Percentiles rank a stretch among this genome's conserved stretches.
These are phyloP conservation scores for Moniliophthora roreri DNA, from an alignment of 1,284 basidiomycete genomes.

Conservation along the genomic window DNA sequence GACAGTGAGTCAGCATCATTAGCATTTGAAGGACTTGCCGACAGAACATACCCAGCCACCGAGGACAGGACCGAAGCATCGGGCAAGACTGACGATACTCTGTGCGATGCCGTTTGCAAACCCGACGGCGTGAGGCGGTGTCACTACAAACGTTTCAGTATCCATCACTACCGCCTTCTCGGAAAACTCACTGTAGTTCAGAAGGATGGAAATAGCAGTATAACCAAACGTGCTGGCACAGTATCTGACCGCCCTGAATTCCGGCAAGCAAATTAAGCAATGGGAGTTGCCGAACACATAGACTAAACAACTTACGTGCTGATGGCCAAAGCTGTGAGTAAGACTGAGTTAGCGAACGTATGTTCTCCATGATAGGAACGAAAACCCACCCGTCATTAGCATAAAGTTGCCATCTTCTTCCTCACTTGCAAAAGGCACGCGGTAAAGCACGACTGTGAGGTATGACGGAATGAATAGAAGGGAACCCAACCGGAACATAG, in stretches of 20 bases:
- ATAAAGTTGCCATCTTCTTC: slow-evolving; percentile 62
- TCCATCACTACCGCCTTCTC: slow-evolving; percentile 4
- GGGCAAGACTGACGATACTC: slow-evolving; percentile 80
- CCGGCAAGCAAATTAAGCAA: slow-evolving; percentile 11
- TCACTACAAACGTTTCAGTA: slow-evolving; percentile 49
- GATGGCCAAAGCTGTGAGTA: slow-evolving; percentile 52
- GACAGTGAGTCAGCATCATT: background rate
- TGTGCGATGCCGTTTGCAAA: slow-evolving; percentile 81
- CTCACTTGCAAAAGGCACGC: slow-evolving; percentile 57
- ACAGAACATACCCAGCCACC: slow-evolving; percentile 64
- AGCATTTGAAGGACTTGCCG: background rate
- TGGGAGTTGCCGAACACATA: slow-evolving; percentile 1
- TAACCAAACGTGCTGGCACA: slow-evolving; percentile 79
- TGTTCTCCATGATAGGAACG: background rate
- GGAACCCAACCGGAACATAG: slow-evolving; percentile 82
- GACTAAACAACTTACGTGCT: slow-evolving; percentile 61
- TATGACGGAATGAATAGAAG: slow-evolving; percentile 79
- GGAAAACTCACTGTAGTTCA: slow-evolving; percentile 71
- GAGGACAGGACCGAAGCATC: slow-evolving; percentile 76
- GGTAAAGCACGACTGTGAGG: slow-evolving; percentile 69
- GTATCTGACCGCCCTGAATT: slow-evolving; percentile 64
- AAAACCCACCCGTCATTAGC: slow-evolving; percentile 65
- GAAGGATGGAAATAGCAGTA: slow-evolving; percentile 73
- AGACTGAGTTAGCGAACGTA: background rate
- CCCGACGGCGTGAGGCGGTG: slow-evolving; percentile 73